Percentiles rank a stretch among this genome's conserved stretches.
phyloP scores from a whole-genome alignment of 257 asterid genomes.

The Fraxinus quadrangulata region DNA sequence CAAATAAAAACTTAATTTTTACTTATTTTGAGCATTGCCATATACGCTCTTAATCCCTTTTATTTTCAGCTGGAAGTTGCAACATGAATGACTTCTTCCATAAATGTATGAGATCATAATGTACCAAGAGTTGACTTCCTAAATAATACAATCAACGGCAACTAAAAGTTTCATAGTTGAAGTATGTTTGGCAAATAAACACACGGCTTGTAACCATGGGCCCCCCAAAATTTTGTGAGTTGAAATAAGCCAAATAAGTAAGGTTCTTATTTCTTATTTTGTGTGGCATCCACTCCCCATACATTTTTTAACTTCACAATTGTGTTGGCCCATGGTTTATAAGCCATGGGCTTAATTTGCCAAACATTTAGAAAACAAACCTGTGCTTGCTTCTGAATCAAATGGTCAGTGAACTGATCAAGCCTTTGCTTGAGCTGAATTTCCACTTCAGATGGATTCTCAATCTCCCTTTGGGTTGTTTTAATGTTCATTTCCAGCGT shows the following conservation, averaged over 20 bases:
- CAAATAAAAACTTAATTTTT: too few relatives aligned
- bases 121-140: background rate
- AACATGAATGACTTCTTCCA: background rate
- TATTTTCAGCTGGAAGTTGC: constrained; percentile 1
- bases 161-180: constrained; percentile 9
- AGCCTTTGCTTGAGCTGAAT: constrained; percentile 93
- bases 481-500: constrained; percentile 71
- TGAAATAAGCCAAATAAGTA: too few relatives aligned
- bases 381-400: constrained; percentile 96
- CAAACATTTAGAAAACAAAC: constrained; percentile 34
- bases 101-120: background rate
- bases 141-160: constrained; percentile 2
- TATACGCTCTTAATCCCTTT: constrained; percentile 2
- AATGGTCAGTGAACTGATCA: constrained; percentile 80
- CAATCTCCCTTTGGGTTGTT: constrained; percentile 60
- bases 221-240: too few relatives aligned
- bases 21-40: background rate
- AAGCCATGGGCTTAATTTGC: too few relatives aligned
- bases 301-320: too few relatives aligned
- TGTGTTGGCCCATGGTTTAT: too few relatives aligned
- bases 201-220: too few relatives aligned
- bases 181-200: too few relatives aligned
- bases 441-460: constrained; percentile 80
- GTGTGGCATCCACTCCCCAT: too few relatives aligned
- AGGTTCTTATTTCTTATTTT: too few relatives aligned